These are phyloP conservation scores for Cyclanthera cordifolia DNA, from an alignment of 306 rosid species.

Conservation along the genomic window DNA sequence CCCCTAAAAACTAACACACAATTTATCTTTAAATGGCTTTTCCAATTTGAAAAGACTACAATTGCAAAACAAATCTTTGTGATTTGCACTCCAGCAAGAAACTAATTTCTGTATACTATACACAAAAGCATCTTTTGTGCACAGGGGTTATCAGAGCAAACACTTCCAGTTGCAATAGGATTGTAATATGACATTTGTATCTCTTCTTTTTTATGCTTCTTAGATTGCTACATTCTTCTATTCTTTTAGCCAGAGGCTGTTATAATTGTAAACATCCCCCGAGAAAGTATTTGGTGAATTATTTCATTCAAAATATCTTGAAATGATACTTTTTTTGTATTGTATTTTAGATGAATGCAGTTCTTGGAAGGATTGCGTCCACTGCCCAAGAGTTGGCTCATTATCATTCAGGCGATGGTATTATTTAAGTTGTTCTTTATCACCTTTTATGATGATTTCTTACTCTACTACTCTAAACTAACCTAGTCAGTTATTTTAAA, in stretches of 20 bases:
- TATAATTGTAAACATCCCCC: neutral
- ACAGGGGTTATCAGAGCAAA: too few species aligned
- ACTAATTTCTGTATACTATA: too few species aligned
- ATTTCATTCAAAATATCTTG: neutral
- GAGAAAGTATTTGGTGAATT: neutral
- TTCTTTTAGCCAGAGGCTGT: neutral
- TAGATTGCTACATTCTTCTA: neutral
- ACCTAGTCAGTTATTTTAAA: neutral
- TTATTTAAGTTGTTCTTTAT: slow-evolving; percentile 9
- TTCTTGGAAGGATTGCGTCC: slow-evolving; percentile 83
- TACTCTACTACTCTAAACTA: slow-evolving; percentile 7
- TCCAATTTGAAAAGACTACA: too few species aligned
- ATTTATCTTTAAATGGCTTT: too few species aligned
- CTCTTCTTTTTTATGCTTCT: neutral
- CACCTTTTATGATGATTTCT: neutral
- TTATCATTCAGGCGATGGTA: slow-evolving; percentile 96
- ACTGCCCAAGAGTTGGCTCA: slow-evolving; percentile 84
- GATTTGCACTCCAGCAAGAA: too few species aligned
- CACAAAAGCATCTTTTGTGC: too few species aligned
- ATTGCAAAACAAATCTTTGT: too few species aligned
- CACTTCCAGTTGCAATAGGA: too few species aligned
- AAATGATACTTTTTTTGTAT: neutral
- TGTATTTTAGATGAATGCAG: slow-evolving; percentile 70
- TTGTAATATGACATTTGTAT: neutral
- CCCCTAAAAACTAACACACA: too few species aligned